Evolutionary conservation across 73 alveolate genomes (phyloP), one percentile per base, ranked within the genome.

Genomic region (Paramecium caudatum): DNA sequence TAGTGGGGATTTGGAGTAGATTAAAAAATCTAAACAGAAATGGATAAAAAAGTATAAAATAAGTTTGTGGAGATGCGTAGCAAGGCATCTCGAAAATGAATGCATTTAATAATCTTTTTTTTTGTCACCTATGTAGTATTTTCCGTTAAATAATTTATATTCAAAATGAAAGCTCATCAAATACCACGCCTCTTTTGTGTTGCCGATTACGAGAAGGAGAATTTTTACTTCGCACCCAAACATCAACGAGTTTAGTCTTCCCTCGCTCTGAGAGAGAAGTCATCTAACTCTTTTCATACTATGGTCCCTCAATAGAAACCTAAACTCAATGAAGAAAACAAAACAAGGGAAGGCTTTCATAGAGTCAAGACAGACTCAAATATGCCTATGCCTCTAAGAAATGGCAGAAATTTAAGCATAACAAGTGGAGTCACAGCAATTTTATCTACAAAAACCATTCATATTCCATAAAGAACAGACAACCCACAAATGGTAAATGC

Each of bases 301-400:
- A 65, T 65, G 49, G 34, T 33, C 34, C 83, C 83, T 2, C 83
- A 15, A 7, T 33, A 65, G 15, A 65, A 65, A 36, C 83, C 83
- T 32, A 25, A 33, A 36, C 34, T 65, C 48, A 65, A 65, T 47
- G 68, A 47, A 47, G 68, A 47, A 10, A 15, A 33, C 39, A 65
- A 43, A 65, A 36, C 37, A 1, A 65, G 61, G 34, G 47, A 74
- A 74, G 69, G 45, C 3, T 41, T 74, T 21, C 43, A 74, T 23
- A 74, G 88, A 39, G 65, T 74, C 8, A 74, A 74, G 43, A 74
- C 88, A 37, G 88, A 74, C 32, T 36, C 69, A 30, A 74, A 74
- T 74, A 37, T 74, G 39, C 62, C 69, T 16, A 23, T 39, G 39
- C 69, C 88, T 4, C 32, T 74, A 37, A 74, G 69, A 74, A 37